phyloP scores from a whole-genome alignment of 73 alveolate species.

The Tetrahymena malaccensis region DNA sequence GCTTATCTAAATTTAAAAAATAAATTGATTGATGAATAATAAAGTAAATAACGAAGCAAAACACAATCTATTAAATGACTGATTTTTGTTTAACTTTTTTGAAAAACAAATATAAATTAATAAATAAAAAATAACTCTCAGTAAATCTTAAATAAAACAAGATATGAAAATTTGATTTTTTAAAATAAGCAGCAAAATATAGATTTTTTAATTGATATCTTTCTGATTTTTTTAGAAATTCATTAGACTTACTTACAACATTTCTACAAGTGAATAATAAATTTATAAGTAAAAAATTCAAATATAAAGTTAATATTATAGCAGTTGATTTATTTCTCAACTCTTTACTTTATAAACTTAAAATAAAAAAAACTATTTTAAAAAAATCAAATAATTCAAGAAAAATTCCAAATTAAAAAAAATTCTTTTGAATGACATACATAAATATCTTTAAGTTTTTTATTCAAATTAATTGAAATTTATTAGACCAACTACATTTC shows the following conservation, averaged over 20 bases:
- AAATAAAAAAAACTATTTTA: too few relatives aligned
- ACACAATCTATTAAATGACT: not conserved
- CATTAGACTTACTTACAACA: too few relatives aligned
- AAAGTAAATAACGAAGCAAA: not conserved
- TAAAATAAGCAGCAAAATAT: not conserved
- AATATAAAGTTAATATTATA: too few relatives aligned
- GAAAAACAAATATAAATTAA: not conserved
- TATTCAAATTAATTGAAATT: too few relatives aligned
- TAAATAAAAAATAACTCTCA: not conserved
- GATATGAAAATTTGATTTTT: not conserved
- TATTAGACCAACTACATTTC: too few relatives aligned
- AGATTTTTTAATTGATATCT: not conserved
- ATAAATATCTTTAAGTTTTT: too few relatives aligned
- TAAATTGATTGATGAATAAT: not conserved
- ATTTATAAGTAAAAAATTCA: not conserved
- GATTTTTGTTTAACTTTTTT: not conserved
- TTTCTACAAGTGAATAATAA: not conserved
- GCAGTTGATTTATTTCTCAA: not conserved
- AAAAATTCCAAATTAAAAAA: too few relatives aligned
- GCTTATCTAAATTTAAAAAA: not conserved
- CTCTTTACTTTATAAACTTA: too few relatives aligned
- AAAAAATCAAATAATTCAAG: too few relatives aligned
- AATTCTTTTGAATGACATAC: too few relatives aligned
- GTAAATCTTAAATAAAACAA: not conserved
- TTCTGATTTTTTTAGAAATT: not conserved